Evolutionary conservation across 352 stramenopile species (phyloP).

Genomic region (Phytophthora agathidicida): DNA sequence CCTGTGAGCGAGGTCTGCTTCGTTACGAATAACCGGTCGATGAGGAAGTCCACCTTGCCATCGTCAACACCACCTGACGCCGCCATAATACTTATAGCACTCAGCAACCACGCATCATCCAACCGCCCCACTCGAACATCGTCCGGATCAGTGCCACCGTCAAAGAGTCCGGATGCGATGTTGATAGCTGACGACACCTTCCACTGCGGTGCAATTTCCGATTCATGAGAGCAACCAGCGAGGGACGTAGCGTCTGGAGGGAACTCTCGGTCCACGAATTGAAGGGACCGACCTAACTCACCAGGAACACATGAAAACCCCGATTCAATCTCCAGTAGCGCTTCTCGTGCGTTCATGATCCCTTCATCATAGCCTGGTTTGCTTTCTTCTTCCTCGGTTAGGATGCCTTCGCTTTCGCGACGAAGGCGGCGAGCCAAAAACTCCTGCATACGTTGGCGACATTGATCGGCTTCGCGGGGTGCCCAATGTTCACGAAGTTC

Average conservation of each 20-base stretch:
- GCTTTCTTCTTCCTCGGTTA: constrained; percentile 41
- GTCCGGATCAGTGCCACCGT: constrained; percentile 92
- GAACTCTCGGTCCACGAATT: constrained; percentile 93
- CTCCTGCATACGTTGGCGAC: constrained; percentile 73
- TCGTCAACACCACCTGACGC: constrained; percentile 89
- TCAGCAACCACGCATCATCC: constrained; percentile 91
- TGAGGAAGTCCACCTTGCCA: constrained; percentile 87
- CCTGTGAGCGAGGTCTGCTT: constrained; percentile 92
- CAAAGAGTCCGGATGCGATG: constrained; percentile 87
- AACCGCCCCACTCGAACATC: constrained; percentile 86
- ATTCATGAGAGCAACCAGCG: constrained; percentile 59
- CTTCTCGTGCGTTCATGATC: constrained; percentile 82
- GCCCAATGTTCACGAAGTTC: constrained; percentile 64
- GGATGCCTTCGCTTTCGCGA: constrained; percentile 68
- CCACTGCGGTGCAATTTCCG: constrained; percentile 68
- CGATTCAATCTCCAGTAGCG: constrained; percentile 85
- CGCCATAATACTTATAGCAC: constrained; percentile 90
- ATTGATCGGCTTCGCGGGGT: constrained; percentile 70
- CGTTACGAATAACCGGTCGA: constrained; percentile 90
- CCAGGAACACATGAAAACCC: constrained; percentile 80
- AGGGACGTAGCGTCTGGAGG: constrained; percentile 79
- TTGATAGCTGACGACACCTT: constrained; percentile 90
- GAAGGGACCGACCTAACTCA: constrained; percentile 75
- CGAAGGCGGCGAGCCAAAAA: constrained; percentile 75
- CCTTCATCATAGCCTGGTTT: constrained; percentile 65